Percentiles rank a stretch among this genome's conserved stretches.
phyloP scores from a whole-genome alignment of 192 early-diverging fungal genomes.

The Entomortierella lignicola region DNA sequence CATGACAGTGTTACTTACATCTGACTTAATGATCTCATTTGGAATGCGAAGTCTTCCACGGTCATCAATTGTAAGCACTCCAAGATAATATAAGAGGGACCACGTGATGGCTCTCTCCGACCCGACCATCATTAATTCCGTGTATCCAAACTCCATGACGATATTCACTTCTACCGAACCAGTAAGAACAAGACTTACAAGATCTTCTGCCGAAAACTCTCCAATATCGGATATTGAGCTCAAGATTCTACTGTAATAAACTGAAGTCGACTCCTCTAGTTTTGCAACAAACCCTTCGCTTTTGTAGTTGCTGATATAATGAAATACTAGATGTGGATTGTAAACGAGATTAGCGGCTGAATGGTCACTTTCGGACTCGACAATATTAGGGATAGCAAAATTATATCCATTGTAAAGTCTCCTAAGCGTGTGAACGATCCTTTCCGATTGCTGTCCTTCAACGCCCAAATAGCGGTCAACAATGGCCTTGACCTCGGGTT shows the following conservation, averaged over 20 bases:
- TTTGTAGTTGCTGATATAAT: conserved; percentile 38
- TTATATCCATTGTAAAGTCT: conserved; percentile 53
- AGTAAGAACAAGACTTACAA: conserved; percentile 41
- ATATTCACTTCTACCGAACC: conserved; percentile 33
- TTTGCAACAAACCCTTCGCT: conserved; percentile 45
- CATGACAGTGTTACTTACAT: conserved; percentile 33
- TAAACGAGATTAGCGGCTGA: conserved; percentile 32
- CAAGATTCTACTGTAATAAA: conserved; percentile 43
- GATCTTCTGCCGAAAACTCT: conserved; percentile 55
- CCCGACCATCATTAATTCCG: conserved; percentile 38
- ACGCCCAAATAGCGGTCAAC: conserved; percentile 26
- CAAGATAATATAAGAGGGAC: conserved; percentile 52
- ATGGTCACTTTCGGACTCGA: conserved; percentile 28
- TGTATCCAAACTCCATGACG: conserved; percentile 35
- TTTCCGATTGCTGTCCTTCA: background rate
- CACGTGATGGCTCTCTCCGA: conserved; percentile 48
- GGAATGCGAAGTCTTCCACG: conserved; percentile 35
- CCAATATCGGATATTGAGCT: conserved; percentile 53
- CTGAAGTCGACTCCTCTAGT: conserved; percentile 40
- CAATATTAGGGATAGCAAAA: conserved; percentile 33
- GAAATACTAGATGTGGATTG: conserved; percentile 49
- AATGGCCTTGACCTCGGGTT: conserved; percentile 52
- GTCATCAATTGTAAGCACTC: conserved; percentile 28
- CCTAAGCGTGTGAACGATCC: conserved; percentile 15
- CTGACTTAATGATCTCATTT: conserved; percentile 45